These are phyloP conservation scores for Aspergillus sp. DNA, from an alignment of 2,329 filamentous ascomycete genomes.

Conservation along the genomic window DNA sequence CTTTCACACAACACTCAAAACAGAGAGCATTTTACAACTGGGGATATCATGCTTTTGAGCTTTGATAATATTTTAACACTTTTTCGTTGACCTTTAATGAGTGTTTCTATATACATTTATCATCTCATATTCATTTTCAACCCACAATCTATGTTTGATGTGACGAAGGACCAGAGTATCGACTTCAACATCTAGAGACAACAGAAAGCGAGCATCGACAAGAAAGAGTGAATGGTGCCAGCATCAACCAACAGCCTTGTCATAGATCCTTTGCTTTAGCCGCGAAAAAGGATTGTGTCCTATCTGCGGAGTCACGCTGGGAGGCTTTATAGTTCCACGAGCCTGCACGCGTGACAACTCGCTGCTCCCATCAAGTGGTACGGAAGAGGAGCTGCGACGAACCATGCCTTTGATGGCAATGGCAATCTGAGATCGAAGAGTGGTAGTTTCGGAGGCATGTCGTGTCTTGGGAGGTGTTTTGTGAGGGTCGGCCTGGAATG, in stretches of 20 bases:
- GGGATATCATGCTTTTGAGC: too few species aligned
- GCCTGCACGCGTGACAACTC: background rate
- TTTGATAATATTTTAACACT: too few species aligned
- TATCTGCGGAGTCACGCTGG: background rate
- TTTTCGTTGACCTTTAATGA: too few species aligned
- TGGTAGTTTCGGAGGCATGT: background rate
- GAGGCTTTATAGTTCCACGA: background rate
- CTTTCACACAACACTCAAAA: too few species aligned
- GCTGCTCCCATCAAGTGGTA: background rate
- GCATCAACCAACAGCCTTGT: background rate
- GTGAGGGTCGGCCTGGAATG: background rate
- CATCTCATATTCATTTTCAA: too few species aligned
- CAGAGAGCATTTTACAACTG: too few species aligned
- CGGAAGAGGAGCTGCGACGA: background rate
- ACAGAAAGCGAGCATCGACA: background rate
- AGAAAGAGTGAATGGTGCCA: background rate
- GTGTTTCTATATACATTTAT: too few species aligned
- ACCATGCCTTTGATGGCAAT: constrained; percentile 14
- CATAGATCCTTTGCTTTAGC: background rate
- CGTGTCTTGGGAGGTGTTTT: background rate
- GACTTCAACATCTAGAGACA: too few species aligned
- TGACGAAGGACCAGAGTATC: too few species aligned
- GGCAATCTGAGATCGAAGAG: constrained; percentile 11
- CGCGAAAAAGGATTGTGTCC: background rate
- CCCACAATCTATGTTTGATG: too few species aligned